These are phyloP conservation scores for Erodium texanum DNA, from an alignment of 441 rosid genomes.

Conservation along the genomic window DNA sequence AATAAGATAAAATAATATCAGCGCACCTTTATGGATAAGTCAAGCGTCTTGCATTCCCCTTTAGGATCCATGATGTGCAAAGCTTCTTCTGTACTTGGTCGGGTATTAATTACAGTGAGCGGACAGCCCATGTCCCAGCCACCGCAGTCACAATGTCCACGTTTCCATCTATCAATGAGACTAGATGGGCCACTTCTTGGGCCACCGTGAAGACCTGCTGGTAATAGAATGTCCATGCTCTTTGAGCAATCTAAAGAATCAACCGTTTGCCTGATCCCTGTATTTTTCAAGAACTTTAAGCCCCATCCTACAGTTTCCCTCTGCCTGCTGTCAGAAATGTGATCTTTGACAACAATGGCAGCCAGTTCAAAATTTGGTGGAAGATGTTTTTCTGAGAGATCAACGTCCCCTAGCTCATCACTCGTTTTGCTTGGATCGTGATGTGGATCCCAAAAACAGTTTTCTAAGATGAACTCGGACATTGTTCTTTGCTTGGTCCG, in stretches of 20 bases:
- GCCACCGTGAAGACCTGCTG: constrained; percentile 83
- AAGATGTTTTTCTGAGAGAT: constrained; percentile 31
- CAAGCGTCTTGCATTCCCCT: constrained; percentile 49
- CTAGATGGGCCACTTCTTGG: constrained; percentile 67
- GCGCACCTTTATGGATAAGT: constrained; percentile 48
- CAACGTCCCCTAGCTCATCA: constrained; percentile 23
- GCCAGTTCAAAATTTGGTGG: constrained; percentile 57
- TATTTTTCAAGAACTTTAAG: constrained; percentile 62
- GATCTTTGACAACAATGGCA: constrained; percentile 58
- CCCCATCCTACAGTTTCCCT: constrained; percentile 78
- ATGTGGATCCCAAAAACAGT: constrained; percentile 34
- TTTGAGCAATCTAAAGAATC: constrained; percentile 34
- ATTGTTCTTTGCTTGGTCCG: constrained; percentile 53
- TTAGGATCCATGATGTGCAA: constrained; percentile 21
- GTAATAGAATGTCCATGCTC: constrained; percentile 54
- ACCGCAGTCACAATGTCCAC: constrained; percentile 76
- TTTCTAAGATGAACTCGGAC: constrained; percentile 45
- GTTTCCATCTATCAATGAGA: constrained; percentile 68
- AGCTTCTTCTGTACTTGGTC: constrained; percentile 27
- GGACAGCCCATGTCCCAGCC: constrained; percentile 92
- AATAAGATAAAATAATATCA: constrained; percentile 1
- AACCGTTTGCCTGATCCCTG: constrained; percentile 17
- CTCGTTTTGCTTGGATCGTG: constrained; percentile 26
- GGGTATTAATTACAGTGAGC: constrained; percentile 35
- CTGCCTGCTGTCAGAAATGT: constrained; percentile 24